Evolutionary conservation across 345 rosid genomes (phyloP), one percentile per base, ranked within the genome.

Genomic region (Arabis alpina): DNA sequence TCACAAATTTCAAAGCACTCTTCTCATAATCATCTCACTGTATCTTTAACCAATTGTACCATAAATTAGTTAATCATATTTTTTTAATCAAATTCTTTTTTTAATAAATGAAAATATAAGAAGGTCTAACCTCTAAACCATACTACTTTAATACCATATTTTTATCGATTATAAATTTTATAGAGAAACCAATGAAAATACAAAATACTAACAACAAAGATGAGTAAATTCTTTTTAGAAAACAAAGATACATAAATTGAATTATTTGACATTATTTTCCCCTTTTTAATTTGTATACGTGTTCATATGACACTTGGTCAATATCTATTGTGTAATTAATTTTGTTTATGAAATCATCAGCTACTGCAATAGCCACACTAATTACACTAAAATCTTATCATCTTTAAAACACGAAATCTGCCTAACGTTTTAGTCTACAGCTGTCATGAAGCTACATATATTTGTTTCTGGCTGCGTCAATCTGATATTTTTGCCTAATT

Each of bases 361-460:
- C 53, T 30, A 61, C 40, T 45, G 11, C 15, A 9, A 15, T 28
- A 47, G 4, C 42, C 15, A 45, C 28, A 45, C 27, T 61, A 61
- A 61, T 8, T 19, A 45, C 44, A 41, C 36, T 24, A 49, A 50
- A 50, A 64, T 36, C 23, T 64, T 50, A 8, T 49, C 57, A 50
- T 23, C 49, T 37, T 51, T n/a, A 10, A 24, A 63, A 16, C 6
- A 23, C 37, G 4, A 12, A 8, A 14, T 39, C 27, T 40, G 59
- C 59, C 60, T 65, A 65, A 39, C 41, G 25, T 10, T 25, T 51
- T 51, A 39, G 59, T 51, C 49, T 49, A 24, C 48, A 64, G 49
- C 70, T 37, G 58, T 51, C 59, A 64, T 23, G 47, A 51, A 27
- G 49, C 10, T 51, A 14, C 59, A 51, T 27, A 5, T 37, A 24